Percentiles rank a stretch among this genome's conserved stretches.
Evolutionary conservation across 2,329 filamentous ascomycete genomes (phyloP).

Genomic region (Triangularia verruculosa): DNA sequence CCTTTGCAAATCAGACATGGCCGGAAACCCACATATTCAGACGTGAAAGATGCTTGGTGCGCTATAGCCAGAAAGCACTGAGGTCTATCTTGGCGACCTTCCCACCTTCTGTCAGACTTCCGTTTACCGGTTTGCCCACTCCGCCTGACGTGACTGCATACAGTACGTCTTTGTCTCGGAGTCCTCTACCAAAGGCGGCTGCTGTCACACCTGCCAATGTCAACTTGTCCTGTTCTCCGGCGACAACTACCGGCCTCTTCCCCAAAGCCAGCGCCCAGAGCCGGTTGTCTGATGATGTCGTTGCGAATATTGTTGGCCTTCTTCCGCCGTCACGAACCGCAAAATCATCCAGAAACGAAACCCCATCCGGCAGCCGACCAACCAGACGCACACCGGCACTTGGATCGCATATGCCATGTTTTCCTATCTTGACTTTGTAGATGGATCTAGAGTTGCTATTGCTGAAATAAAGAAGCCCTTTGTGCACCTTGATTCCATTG

Average conservation of each 20-base stretch:
- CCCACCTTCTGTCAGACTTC: slow-evolving; percentile 24
- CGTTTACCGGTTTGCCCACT: slow-evolving; percentile 25
- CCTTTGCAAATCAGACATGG: too few relatives aligned
- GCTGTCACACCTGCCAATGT: slow-evolving; percentile 21
- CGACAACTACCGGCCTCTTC: background rate
- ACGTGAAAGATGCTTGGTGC: too few relatives aligned
- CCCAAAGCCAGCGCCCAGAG: background rate
- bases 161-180: slow-evolving; percentile 20
- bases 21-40: too few relatives aligned
- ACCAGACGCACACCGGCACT: slow-evolving; percentile 18
- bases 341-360: slow-evolving; percentile 25
- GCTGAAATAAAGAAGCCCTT: slow-evolving; percentile 45
- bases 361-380: slow-evolving; percentile 3
- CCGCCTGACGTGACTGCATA: slow-evolving; percentile 20
- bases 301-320: slow-evolving; percentile 17
- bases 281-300: slow-evolving; percentile 22
- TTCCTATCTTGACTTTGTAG: slow-evolving; percentile 20
- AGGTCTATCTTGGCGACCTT: slow-evolving; percentile 28
- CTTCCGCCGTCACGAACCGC: slow-evolving; percentile 11
- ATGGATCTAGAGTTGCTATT: slow-evolving; percentile 41
- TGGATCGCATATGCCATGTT: background rate
- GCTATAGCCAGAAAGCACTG: background rate
- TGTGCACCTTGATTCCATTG: slow-evolving; percentile 40
- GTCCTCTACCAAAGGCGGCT: slow-evolving; percentile 22
- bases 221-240: slow-evolving; percentile 3